These are phyloP conservation scores for Elongisporangium senticosum DNA, from an alignment of 352 stramenopile genomes.

Conservation along the genomic window DNA sequence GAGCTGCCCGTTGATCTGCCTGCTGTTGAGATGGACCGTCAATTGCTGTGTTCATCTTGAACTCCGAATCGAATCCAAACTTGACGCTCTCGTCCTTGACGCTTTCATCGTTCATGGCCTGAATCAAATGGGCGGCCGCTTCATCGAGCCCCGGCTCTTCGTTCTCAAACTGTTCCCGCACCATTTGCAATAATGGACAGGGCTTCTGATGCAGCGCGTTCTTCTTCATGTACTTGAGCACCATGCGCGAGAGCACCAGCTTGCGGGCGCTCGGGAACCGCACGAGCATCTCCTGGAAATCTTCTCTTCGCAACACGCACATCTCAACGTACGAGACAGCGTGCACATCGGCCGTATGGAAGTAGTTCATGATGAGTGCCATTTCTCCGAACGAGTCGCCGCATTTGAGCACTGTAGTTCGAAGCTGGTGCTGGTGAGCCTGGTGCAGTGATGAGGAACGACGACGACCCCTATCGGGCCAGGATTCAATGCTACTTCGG, in stretches of 20 bases:
- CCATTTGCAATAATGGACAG: conserved; percentile 22
- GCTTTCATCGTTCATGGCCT: conserved; percentile 14
- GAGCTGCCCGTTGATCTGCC: no score
- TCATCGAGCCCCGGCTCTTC: neutral
- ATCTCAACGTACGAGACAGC: conserved; percentile 49
- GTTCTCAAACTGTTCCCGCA: conserved; percentile 10
- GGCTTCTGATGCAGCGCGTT: conserved; percentile 13
- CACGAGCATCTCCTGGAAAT: conserved; percentile 31
- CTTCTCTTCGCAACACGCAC: conserved; percentile 32
- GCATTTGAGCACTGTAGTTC: conserved; percentile 5
- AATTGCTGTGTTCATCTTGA: neutral
- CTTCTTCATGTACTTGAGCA: conserved; percentile 24
- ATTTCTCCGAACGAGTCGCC: conserved; percentile 47
- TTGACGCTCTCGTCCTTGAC: conserved; percentile 17
- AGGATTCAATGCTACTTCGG: conserved; percentile 5
- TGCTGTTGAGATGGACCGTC: neutral
- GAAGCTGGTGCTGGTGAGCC: neutral
- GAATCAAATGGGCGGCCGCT: neutral
- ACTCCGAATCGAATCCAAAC: conserved; percentile 15
- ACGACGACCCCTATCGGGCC: neutral
- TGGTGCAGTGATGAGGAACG: neutral
- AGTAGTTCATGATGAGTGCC: conserved; percentile 50
- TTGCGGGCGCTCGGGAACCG: conserved; percentile 28
- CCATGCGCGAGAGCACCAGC: conserved; percentile 23
- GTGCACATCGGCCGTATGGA: conserved; percentile 30